phyloP scores from a whole-genome alignment of 1,284 basidiomycete genomes.

The Wallemia hederae region DNA sequence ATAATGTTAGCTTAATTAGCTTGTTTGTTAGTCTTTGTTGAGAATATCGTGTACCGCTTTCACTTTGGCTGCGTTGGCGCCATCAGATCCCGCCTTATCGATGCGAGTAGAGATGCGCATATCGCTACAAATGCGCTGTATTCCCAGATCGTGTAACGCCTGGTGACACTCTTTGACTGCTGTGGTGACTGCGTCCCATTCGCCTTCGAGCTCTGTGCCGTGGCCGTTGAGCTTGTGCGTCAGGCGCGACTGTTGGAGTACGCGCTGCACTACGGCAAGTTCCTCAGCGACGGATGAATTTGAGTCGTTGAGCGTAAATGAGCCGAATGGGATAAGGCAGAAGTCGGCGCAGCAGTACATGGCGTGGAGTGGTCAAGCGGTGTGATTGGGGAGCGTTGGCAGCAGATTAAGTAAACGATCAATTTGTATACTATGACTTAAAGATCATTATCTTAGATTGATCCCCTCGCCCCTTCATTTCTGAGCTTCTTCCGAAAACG shows the following conservation, averaged over 20 bases:
- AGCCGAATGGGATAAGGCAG: background rate
- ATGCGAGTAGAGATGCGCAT: background rate
- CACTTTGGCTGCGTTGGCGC: background rate
- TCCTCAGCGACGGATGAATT: background rate
- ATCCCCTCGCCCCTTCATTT: too few species aligned
- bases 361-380: too few species aligned
- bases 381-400: too few species aligned
- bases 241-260: background rate
- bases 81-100: background rate
- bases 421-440: too few species aligned
- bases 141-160: background rate
- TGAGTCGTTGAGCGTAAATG: background rate
- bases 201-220: background rate
- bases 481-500: too few species aligned
- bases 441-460: too few species aligned
- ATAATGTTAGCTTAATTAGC: too few species aligned
- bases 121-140: background rate
- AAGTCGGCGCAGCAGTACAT: slow-evolving; percentile 1
- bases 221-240: background rate
- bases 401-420: too few species aligned
- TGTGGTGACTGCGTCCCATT: background rate
- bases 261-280: background rate
- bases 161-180: background rate
- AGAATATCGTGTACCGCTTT: background rate
- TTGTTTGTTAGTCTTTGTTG: background rate